Evolutionary conservation across 1,139 yeast species (phyloP), one percentile per base, ranked within the genome.

Genomic region (Hemisphaericaspora xylofermentans): DNA sequence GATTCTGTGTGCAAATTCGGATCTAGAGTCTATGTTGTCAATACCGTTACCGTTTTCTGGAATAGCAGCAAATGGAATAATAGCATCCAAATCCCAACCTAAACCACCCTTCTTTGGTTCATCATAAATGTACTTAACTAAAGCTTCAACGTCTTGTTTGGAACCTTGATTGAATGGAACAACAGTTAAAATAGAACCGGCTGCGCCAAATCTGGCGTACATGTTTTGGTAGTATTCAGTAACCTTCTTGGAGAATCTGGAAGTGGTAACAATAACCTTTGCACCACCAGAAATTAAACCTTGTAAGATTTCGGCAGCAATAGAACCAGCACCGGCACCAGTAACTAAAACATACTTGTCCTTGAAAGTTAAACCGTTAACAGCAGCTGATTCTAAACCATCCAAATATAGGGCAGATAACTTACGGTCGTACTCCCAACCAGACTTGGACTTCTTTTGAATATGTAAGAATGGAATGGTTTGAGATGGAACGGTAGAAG

Each of bases 81-180:
- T 80, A 53, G 82, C 95, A 71, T 93, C 98, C 65, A 93, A 79
- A 63, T 93, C 98, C 98, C 98, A 93, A 42, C 95, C 96, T 56
- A 93, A 81, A 69, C 96, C 96, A 56, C 93, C 95, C 62, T 85
- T 79, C 77, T 85, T 83, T 33, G 68, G 69, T 50, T 82, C 89
- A 56, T 84, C 84, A 66, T 91, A 93, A 60, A 93, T 88, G 76
- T 80, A 93, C 47, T 84, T 79, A 45, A 91, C 76, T 54, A 93
- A 80, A 39, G 91, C 84, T 56, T 87, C 85, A 48, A 89, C 95
- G 68, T 93, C 98, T 64, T 85, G 88, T 62, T 84, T 86, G 30
- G 97, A 89, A 64, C 96, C 98, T 74, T 93, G 98, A 76, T 93
- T 93, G 78, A 93, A 93, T 52, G 98, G 98, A 56, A 93, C 98